phyloP scores from a whole-genome alignment of 2,329 filamentous ascomycete species.

The Rasamsonia emersonii region DNA sequence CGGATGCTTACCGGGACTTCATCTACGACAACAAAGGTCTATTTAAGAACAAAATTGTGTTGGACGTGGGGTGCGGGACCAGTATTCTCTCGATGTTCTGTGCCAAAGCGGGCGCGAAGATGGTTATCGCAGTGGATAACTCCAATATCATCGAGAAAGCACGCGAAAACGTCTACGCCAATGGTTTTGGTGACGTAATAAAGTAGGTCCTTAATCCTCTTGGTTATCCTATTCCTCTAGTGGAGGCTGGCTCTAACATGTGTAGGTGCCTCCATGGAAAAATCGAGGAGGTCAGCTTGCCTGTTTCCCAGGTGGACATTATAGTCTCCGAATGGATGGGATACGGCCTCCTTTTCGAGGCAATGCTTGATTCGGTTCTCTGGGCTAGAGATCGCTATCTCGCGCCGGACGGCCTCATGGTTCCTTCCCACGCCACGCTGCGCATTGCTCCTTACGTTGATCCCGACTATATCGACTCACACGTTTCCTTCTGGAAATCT shows the following conservation, averaged over 20 bases:
- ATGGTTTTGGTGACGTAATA: conserved; percentile 64
- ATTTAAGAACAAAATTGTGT: conserved; percentile 62
- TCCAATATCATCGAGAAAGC: conserved; percentile 84
- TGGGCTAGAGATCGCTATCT: conserved; percentile 84
- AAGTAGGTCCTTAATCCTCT: conserved; percentile 37
- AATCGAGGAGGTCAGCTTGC: conserved; percentile 76
- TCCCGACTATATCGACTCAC: conserved; percentile 65
- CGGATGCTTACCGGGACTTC: conserved; percentile 84
- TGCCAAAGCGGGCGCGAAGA: conserved; percentile 75
- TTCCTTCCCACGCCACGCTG: conserved; percentile 76
- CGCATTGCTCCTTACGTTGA: conserved; percentile 75
- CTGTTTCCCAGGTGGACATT: conserved; percentile 76
- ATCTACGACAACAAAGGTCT: conserved; percentile 31
- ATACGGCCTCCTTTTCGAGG: conserved; percentile 86
- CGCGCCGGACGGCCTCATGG: conserved; percentile 68
- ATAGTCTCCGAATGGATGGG: conserved; percentile 99
- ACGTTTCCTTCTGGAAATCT: conserved; percentile 77
- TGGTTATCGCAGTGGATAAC: conserved; percentile 86
- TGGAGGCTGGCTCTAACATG: conserved; percentile 6
- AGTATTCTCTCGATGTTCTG: conserved; percentile 93
- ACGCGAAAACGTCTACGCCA: conserved; percentile 73
- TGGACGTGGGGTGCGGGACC: conserved; percentile 73
- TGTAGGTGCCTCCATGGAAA: conserved; percentile 64
- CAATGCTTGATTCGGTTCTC: conserved; percentile 89
- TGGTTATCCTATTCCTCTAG: not conserved